Evolutionary conservation across 192 early-diverging fungal genomes (phyloP).

Genomic region (Ambispora gerdemannii): DNA sequence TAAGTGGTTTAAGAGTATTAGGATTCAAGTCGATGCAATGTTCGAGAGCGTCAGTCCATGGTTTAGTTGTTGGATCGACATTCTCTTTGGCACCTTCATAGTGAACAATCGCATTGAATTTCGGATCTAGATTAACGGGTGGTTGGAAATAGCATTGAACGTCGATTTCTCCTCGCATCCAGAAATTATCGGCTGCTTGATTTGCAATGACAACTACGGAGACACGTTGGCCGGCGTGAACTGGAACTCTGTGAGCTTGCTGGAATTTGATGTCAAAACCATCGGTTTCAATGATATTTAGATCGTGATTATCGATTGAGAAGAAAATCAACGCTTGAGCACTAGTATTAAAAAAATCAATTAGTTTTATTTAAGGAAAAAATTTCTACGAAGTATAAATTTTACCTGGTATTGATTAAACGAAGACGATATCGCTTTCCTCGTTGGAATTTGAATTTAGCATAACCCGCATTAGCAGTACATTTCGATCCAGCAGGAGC

Average conservation of each 20-base stretch:
- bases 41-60: not conserved
- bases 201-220: constrained; percentile 24
- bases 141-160: not conserved
- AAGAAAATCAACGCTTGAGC: constrained; percentile 60
- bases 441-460: constrained; percentile 31
- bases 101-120: not conserved
- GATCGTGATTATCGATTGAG: constrained; percentile 64
- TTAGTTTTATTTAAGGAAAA: not conserved
- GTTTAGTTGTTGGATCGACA: constrained; percentile 22
- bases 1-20: constrained; percentile 34
- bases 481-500: constrained; percentile 32
- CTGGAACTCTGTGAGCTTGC: not conserved
- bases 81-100: not conserved
- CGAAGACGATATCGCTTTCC: constrained; percentile 53
- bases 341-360: constrained; percentile 25
- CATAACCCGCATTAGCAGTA: not conserved
- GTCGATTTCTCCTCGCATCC: constrained; percentile 24
- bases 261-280: constrained; percentile 42
- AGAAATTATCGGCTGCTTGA: constrained; percentile 20
- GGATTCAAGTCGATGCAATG: constrained; percentile 36
- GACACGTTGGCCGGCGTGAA: constrained; percentile 25
- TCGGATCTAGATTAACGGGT: constrained; percentile 24
- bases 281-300: constrained; percentile 69
- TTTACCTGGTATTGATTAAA: constrained; percentile 50
- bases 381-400: not conserved